Conservation (phyloP, 768 basidiomycete genomes). For the Lanmaoa pseudosensibilis region DNA sequence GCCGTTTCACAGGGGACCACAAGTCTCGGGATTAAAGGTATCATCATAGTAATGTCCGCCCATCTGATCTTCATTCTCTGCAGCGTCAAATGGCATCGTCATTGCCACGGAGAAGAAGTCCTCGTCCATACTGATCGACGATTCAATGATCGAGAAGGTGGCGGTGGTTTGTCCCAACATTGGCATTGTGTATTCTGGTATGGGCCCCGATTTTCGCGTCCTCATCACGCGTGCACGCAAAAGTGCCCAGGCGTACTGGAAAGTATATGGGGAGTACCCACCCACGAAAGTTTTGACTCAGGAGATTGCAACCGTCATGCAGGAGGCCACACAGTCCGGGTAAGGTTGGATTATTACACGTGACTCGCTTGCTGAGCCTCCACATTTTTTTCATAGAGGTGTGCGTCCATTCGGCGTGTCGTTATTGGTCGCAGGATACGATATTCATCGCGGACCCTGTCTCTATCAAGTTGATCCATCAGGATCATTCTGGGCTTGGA, state of each 20-base stretch:
- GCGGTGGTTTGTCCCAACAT: conserved; percentile 98
- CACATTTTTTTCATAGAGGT: conserved; percentile 63
- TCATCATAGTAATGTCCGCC: conserved; percentile 30
- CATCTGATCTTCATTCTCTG: conserved; percentile 15
- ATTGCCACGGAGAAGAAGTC: conserved; percentile 99
- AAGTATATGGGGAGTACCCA: conserved; percentile 97
- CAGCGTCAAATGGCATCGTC: conserved; percentile 98
- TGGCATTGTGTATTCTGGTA: conserved; percentile 98
- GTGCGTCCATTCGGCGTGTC: conserved; percentile 99
- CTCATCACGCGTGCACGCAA: conserved; percentile 93
- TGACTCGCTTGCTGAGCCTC: conserved; percentile 29
- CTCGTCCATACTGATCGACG: conserved; percentile 95
- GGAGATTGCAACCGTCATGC: conserved; percentile 98
- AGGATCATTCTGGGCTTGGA: conserved; percentile 99
- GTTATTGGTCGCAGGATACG: conserved; percentile 95
- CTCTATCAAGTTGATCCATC: conserved; percentile 99
- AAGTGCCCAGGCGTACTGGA: conserved; percentile 99
- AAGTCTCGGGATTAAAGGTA: conserved; percentile 98
- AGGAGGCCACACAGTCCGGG: conserved; percentile 99
- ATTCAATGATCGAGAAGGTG: conserved; percentile 97
- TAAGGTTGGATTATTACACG: conserved; percentile 41
- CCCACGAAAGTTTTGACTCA: conserved; percentile 94
- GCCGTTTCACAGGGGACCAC: conserved; percentile 95
- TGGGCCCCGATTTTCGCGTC: conserved; percentile 98
- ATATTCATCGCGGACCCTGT: conserved; percentile 90